These are phyloP conservation scores for Acaromyces ingoldii DNA, from an alignment of 1,284 basidiomycete species.

Conservation along the genomic window DNA sequence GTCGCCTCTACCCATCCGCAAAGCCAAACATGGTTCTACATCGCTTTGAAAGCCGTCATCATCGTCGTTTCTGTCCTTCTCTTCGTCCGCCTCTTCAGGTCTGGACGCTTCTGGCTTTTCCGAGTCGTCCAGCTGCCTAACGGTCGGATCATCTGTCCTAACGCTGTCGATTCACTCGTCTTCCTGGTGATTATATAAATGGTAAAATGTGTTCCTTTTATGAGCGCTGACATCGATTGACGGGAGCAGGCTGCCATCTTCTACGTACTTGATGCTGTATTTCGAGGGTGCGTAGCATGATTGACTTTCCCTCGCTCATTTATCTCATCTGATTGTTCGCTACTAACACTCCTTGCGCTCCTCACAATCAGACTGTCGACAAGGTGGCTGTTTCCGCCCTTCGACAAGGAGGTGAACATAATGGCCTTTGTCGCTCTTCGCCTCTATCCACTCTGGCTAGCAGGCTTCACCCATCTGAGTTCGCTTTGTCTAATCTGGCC, in stretches of 20 bases:
- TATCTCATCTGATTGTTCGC: no score
- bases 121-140: neutral
- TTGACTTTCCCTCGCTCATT: no score
- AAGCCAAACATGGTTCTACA: constrained; percentile 10
- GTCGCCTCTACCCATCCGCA: no score
- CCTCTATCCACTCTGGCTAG: neutral
- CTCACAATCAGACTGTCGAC: no score
- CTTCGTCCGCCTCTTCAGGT: constrained; percentile 17
- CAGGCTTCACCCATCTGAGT: constrained; percentile 1
- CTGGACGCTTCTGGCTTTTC: constrained; percentile 14
- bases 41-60: constrained; percentile 14
- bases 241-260: neutral
- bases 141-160: constrained; percentile 3
- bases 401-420: no score
- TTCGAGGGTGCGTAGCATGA: neutral
- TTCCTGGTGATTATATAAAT: neutral
- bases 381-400: no score
- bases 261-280: neutral
- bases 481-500: neutral
- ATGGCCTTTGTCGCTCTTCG: neutral
- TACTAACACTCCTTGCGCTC: no score
- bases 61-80: constrained; percentile 12
- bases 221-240: neutral
- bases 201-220: neutral
- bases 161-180: neutral